Base-by-base conservation (phyloP, 2,329 filamentous ascomycete species). In the Xylaria multiplex region DNA sequence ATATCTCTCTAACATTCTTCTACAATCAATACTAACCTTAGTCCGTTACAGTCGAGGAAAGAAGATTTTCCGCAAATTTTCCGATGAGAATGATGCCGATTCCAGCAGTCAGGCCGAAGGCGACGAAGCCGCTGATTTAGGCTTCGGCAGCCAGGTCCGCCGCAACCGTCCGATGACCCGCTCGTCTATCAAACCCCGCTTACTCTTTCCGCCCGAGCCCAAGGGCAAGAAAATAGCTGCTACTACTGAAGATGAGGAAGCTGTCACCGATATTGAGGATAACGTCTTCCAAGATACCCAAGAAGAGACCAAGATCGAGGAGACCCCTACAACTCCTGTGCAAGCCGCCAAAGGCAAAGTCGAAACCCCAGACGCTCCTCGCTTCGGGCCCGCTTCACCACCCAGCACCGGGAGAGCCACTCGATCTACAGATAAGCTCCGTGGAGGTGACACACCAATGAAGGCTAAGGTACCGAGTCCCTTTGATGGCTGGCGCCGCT, bases 1-100 rank as follows among this genome's bases (percentile, higher is more conserved):
- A 45, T 24, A 43, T 54, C 30, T 49, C 46, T 48, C 62, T 59
- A 60, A 48, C 48, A 42, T 66, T n/a, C 56, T 62, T 53, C 37
- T 55, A 61, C 74, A 78, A 77, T 32, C 6, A 55, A 57, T 65
- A 62, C 68, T 71, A 68, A 71, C 62, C 49, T 62, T 30, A 6
- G 53, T 16, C 16, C 42, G 59, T 65, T 57, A 55, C 54, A 93
- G 91, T 83, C 92, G 92, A 73, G 92, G 92, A 76, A 93, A 91
- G 82, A 92, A 88, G 76, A 83, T 92, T 63, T 93, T 93, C 81
- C 88, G 89, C 77, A 91, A 89, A 74, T 93, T 90, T 71, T 78
- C 81, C 7, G 80, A 79, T 0, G 70, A 63, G 50, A 71, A 82
- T 35, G 77, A 80, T 53, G 79, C 79, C 50, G 77, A 76, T 27